Evolutionary conservation across 805 yeast genomes (phyloP).

Genomic region (Saccharomyces mikatae): DNA sequence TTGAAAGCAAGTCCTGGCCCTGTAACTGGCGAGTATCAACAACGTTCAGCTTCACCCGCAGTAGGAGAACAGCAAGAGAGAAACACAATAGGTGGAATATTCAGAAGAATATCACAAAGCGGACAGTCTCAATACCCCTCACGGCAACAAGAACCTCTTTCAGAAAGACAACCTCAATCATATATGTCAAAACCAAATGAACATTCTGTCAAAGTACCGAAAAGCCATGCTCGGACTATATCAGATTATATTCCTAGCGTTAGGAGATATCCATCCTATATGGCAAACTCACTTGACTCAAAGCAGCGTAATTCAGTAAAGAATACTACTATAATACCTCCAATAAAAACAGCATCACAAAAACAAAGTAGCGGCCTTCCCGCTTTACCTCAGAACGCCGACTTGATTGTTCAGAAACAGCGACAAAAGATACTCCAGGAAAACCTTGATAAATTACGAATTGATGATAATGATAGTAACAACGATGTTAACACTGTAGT

Average conservation of each 20-base stretch:
- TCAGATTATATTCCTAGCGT: conserved; percentile 30
- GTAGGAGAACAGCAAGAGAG: conserved; percentile 17
- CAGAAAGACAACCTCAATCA: conserved; percentile 6
- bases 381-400: conserved; percentile 31
- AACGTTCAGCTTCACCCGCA: conserved; percentile 30
- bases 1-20: conserved; percentile 34
- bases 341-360: conserved; percentile 24
- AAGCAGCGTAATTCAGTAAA: conserved; percentile 1
- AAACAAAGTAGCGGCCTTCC: conserved; percentile 23
- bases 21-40: conserved; percentile 31
- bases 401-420: conserved; percentile 27
- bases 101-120: conserved; percentile 29
- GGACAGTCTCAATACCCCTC: conserved; percentile 10
- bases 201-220: conserved; percentile 10
- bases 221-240: conserved; percentile 34
- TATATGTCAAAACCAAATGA: conserved; percentile 6
- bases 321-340: conserved; percentile 7
- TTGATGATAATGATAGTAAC: conserved; percentile 5
- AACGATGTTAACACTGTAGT: conserved; percentile 1
- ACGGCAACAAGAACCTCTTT: conserved; percentile 2
- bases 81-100: conserved; percentile 27
- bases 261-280: conserved; percentile 29
- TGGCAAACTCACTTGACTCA: background rate
- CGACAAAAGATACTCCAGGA: conserved; percentile 17
- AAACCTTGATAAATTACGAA: conserved; percentile 14